Conservation (phyloP, 257 asterid genomes). For the Cynanchum wilfordii region DNA sequence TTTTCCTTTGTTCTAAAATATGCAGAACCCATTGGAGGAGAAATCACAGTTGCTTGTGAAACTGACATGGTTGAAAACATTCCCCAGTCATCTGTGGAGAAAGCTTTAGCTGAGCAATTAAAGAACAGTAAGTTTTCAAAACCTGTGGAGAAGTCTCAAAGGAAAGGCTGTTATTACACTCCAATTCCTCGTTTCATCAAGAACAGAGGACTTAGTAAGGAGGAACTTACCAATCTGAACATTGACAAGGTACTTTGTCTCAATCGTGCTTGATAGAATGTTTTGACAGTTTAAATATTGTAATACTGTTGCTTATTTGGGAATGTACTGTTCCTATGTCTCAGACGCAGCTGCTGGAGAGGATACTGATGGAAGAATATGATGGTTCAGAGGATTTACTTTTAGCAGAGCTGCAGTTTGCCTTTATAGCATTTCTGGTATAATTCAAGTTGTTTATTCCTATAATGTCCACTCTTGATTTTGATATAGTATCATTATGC, state of each 20-base stretch:
- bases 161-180: conserved; percentile 76
- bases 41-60: conserved; percentile 77
- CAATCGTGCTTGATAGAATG: not conserved
- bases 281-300: conserved; percentile 5
- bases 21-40: conserved; percentile 90
- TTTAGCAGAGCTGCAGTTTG: conserved; percentile 86
- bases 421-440: conserved; percentile 91
- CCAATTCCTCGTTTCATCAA: conserved; percentile 81
- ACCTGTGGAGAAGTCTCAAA: conserved; percentile 41
- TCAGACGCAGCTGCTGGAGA: conserved; percentile 77
- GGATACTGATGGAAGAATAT: conserved; percentile 57
- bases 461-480: not conserved
- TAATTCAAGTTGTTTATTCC: conserved; percentile 3
- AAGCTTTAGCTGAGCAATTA: conserved; percentile 64
- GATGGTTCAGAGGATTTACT: conserved; percentile 70
- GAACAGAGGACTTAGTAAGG: conserved; percentile 55
- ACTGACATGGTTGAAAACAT: conserved; percentile 43
- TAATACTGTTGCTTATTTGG: conserved; percentile 13
- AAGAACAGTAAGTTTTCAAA: conserved; percentile 45
- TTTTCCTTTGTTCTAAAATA: conserved; percentile 17
- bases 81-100: conserved; percentile 57
- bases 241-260: conserved; percentile 68
- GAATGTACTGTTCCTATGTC: conserved; percentile 15
- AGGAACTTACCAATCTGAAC: conserved; percentile 84
- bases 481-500: not conserved